Conservation (phyloP, 2,329 filamentous ascomycete genomes). For the Plectosphaerella plurivora region DNA sequence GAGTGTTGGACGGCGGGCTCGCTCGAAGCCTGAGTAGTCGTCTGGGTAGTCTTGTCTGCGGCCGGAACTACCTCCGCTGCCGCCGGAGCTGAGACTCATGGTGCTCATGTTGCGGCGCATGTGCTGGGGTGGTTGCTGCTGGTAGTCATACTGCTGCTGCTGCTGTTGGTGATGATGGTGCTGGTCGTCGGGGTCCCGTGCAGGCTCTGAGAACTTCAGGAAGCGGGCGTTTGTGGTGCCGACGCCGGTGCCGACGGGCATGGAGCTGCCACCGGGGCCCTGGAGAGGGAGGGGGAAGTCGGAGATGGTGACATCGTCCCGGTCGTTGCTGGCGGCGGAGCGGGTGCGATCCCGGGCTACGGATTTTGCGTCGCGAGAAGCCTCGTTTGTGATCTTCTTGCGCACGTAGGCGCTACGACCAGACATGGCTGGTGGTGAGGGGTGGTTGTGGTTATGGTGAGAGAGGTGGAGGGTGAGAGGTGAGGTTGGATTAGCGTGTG, state of each 20-base stretch:
- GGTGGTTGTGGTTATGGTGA: not conserved
- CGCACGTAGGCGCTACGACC: constrained; percentile 54
- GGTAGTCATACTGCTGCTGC: not conserved
- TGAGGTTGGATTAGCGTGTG: not conserved
- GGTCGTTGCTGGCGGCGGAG: constrained; percentile 32
- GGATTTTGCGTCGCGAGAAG: constrained; percentile 28
- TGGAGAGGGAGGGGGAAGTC: constrained; percentile 25
- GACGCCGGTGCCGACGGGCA: constrained; percentile 28
- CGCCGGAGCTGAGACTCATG: constrained; percentile 29
- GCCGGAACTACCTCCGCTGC: constrained; percentile 31
- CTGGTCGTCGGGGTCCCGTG: constrained; percentile 20
- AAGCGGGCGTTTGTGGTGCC: constrained; percentile 38
- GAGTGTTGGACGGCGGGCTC: constrained; percentile 36
- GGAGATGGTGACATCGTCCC: constrained; percentile 29
- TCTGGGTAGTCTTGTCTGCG: constrained; percentile 29
- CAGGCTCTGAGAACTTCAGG: constrained; percentile 39
- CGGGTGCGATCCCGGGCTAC: constrained; percentile 25
- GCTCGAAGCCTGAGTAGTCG: constrained; percentile 39
- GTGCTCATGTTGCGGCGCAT: constrained; percentile 14
- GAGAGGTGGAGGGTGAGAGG: not conserved
- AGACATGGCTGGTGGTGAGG: constrained; percentile 37
- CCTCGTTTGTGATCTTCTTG: constrained; percentile 50
- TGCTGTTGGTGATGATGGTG: too few species aligned
- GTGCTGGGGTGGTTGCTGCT: constrained; percentile 3
- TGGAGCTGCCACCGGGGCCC: constrained; percentile 24